Evolutionary conservation across 2,329 filamentous ascomycete genomes (phyloP).

Genomic region (Ceratocystis eucalypticola): DNA sequence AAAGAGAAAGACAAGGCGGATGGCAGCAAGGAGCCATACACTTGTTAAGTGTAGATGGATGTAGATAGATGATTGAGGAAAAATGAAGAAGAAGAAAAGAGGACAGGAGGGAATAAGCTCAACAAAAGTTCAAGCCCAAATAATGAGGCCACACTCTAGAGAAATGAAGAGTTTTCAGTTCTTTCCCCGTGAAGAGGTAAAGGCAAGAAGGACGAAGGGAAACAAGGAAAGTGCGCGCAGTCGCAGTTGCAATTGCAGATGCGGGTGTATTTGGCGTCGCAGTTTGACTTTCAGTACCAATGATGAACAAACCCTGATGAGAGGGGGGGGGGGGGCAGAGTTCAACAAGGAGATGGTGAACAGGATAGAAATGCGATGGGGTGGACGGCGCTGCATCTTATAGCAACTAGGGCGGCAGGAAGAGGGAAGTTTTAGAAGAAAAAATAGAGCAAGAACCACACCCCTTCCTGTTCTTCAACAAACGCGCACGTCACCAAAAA

Average conservation of each 20-base stretch:
- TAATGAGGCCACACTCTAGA: neutral
- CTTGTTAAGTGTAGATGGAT: neutral
- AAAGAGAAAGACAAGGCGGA: neutral
- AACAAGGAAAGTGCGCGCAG: neutral
- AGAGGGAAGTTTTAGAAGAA: neutral
- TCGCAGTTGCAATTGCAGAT: no score
- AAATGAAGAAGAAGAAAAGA: neutral
- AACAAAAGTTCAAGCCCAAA: neutral
- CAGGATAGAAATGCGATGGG: neutral
- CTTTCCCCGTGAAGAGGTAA: neutral
- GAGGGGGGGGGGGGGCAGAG: neutral
- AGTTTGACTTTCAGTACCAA: neutral
- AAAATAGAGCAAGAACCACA: neutral
- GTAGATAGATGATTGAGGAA: neutral
- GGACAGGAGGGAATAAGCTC: neutral
- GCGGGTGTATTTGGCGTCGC: no score
- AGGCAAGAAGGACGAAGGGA: neutral
- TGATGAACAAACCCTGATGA: conserved; percentile 2
- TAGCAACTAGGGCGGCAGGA: neutral
- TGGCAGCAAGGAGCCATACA: neutral
- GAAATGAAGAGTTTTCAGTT: conserved; percentile 5
- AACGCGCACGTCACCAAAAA: conserved; percentile 6
- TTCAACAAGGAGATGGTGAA: conserved; percentile 6
- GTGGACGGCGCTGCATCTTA: conserved; percentile 1
- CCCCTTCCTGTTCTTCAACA: conserved; percentile 1